Conservation (phyloP, 2,329 filamentous ascomycete species). For the Capronia epimyces region DNA sequence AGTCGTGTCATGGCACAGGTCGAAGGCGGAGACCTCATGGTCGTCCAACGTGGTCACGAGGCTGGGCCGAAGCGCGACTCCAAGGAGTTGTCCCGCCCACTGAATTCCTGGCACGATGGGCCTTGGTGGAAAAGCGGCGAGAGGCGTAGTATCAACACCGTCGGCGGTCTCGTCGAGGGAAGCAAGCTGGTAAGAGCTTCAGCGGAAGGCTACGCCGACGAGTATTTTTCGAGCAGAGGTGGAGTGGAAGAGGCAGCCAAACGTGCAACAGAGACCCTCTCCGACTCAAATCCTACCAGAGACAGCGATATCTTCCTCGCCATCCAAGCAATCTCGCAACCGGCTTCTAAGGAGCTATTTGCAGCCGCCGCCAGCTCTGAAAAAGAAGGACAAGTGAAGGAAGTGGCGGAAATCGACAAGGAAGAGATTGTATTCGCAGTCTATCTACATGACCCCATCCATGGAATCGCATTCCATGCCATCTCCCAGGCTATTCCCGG, state of each 20-base stretch:
- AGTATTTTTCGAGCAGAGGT: conserved; percentile 74
- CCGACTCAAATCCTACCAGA: conserved; percentile 80
- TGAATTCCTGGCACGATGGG: conserved; percentile 77
- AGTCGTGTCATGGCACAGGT: conserved; percentile 97
- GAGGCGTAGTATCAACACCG: conserved; percentile 69
- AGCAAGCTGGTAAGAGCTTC: conserved; percentile 86
- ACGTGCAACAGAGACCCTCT: conserved; percentile 70
- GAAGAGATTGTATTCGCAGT: conserved; percentile 71
- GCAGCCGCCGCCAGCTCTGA: conserved; percentile 47
- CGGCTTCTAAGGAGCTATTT: conserved; percentile 61
- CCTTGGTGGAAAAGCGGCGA: conserved; percentile 80
- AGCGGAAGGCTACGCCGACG: conserved; percentile 78
- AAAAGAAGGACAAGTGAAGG: conserved; percentile 30
- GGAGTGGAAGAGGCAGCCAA: conserved; percentile 75
- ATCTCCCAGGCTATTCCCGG: conserved; percentile 77
- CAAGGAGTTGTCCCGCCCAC: conserved; percentile 50
- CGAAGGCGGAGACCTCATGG: conserved; percentile 88
- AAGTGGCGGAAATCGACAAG: conserved; percentile 33
- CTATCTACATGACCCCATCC: conserved; percentile 78
- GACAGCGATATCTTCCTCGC: conserved; percentile 92
- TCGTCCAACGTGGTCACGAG: conserved; percentile 89
- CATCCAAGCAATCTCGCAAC: conserved; percentile 76
- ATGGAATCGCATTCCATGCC: conserved; percentile 79
- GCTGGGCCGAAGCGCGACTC: conserved; percentile 63
- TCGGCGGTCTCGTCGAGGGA: conserved; percentile 76